Base-by-base conservation (phyloP, 2,329 filamentous ascomycete genomes). In the Dactylonectria macrodidyma region DNA sequence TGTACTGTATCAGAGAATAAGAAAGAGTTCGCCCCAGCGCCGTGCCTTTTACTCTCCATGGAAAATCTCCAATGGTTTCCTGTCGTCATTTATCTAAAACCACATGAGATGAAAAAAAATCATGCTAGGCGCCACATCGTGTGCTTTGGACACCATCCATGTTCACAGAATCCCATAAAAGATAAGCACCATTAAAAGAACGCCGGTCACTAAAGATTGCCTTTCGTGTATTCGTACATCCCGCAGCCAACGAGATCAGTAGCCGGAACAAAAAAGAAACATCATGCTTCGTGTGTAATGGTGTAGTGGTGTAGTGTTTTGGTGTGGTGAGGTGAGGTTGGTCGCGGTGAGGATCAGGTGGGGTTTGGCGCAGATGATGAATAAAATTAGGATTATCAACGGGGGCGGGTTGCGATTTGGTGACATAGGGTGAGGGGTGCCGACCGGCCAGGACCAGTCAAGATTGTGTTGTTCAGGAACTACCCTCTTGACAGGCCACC, bases 401-500 rank as follows among this genome's bases (percentile, higher is more conserved):
- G 70, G 73, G 55, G 64, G 66, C 65, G 62, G 16, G 19, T 50
- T 59, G 51, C 55, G 56, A 61, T 51, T 57, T 58, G 26, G 36
- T 62, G 48, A 51, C 36, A 58, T 52, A 54, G 59, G 50, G 46
- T 61, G 54, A 38, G 26, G n/a, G 30, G 48, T 46, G 44, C 51
- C 26, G 33, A 26, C 48, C 36, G 33, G 46, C 46, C 38, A 65
- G 59, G 24, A 36, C n/a, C 46, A 12, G 26, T 30, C 26, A 30
- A 7, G 7, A 30, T 7, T 30, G 46, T n/a, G 30, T 10, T 26
- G 63, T 38, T 59, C 71, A 73, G 60, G 77, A 54, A 36, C 34
- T 33, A 19, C 82, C 82, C 71, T 87, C 84, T 74, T 87, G 85
- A 69, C 85, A 87, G 26, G 85, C 87, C 14, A 88, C 82, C 24